Base-by-base conservation (phyloP, 345 rosid species). In the Erodium maritimum region DNA sequence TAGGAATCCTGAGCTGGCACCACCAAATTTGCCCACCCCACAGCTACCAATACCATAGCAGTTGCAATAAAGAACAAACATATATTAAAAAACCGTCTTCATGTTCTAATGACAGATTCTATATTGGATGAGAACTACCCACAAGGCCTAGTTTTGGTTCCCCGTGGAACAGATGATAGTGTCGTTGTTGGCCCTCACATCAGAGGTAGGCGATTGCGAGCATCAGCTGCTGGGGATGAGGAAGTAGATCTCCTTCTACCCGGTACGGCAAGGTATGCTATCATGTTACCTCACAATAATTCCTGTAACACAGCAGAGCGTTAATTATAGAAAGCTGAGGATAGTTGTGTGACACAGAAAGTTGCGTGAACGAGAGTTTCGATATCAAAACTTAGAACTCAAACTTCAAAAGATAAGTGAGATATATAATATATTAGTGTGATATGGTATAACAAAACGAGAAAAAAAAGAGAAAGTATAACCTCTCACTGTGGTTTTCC, bases 161-260 rank as follows among this genome's bases (percentile, higher is more conserved):
- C 96, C 58, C 85, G 91, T 0, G 98, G 84, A 67, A 69, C 71
- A n/a, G 90, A 79, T 51, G 82, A 66, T 60, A 82, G 75, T 62
- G 75, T 74, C 17, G 86, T 87, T 53, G 91, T 81, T 46, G 95
- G 96, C 25, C 72, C 99, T 67, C 99, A 89, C 67, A 78, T 93
- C 18, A 77, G 96, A 74, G 99, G 99, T 54, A 85, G 99, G 61
- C 80, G 94, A 59, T 69, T 93, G 66, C 78, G 95, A 59, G 91
- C 95, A 24, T 86, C 91, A 4, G 75, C 91, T 56, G 90, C 67
- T 19, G 96, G 97, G 20, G 80, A 84, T 60, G 95, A 85, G 81
- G 99, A 83, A 76, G 99, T 93, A 18, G 96, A 93, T 77, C 99
- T 93, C 63, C 95, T 93, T 61, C 96, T 93, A 19, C 99, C 96